Conservation (phyloP, 129 eudicot species). For the Tanacetum coccineum region DNA sequence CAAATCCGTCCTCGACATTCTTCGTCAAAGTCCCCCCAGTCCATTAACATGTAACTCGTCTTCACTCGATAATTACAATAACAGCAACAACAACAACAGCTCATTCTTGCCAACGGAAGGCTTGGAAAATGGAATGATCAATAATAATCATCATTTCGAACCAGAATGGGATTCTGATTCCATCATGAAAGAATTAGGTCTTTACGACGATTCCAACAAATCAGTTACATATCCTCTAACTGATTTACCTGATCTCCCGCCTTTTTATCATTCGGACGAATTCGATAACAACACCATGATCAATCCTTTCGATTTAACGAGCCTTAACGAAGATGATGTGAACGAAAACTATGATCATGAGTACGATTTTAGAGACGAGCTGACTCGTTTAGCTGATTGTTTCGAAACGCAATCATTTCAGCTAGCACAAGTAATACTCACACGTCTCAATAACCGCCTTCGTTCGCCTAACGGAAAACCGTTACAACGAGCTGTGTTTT, state of each 20-base stretch:
- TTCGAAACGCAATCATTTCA: slow-evolving; percentile 76
- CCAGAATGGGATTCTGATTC: slow-evolving; percentile 77
- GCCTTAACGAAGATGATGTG: slow-evolving; percentile 6
- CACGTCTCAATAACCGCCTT: slow-evolving; percentile 75
- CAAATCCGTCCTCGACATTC: no score
- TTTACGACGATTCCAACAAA: slow-evolving; percentile 27
- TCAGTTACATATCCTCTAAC: slow-evolving; percentile 19
- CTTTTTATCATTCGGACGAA: slow-evolving; percentile 42
- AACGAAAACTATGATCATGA: slow-evolving; percentile 26
- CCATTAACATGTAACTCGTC: no score
- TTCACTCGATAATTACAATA: no score
- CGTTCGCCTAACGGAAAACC: slow-evolving; percentile 54
- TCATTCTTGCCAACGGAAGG: slow-evolving; percentile 27
- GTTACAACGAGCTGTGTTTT: slow-evolving; percentile 76
- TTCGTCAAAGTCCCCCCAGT: no score
- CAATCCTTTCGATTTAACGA: slow-evolving; percentile 37
- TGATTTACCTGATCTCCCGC: slow-evolving; percentile 50
- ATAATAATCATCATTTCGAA: slow-evolving; percentile 34
- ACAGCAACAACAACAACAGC: no score
- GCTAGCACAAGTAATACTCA: slow-evolving; percentile 57
- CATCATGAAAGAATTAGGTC: slow-evolving; percentile 29
- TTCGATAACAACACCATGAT: slow-evolving; percentile 20
- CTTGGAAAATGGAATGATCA: slow-evolving; percentile 51
- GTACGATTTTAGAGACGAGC: slow-evolving; percentile 57
- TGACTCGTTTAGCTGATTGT: slow-evolving; percentile 65